Conservation (phyloP, 2,329 filamentous ascomycete genomes). For the Penicillium griseofulvum region DNA sequence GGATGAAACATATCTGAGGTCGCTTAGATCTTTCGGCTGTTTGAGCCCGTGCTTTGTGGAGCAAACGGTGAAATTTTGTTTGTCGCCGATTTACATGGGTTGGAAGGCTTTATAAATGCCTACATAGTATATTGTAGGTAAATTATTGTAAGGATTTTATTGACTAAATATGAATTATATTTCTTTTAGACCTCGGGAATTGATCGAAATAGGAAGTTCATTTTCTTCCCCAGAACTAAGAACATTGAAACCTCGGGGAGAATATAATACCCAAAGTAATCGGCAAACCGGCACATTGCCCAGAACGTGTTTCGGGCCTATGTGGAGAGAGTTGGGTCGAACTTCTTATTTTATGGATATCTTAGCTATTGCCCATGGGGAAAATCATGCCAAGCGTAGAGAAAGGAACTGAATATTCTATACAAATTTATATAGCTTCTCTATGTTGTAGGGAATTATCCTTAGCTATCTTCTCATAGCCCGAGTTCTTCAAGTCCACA, state of each 20-base stretch:
- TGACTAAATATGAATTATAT: not conserved
- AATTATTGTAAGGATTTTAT: too few species aligned
- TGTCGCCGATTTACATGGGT: too few species aligned
- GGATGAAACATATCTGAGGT: constrained; percentile 1
- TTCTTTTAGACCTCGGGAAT: too few species aligned
- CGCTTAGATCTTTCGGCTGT: constrained; percentile 19
- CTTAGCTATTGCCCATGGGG: not conserved
- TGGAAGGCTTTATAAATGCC: too few species aligned
- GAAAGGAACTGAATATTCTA: too few species aligned
- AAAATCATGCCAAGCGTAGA: not conserved
- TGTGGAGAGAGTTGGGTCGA: not conserved
- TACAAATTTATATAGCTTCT: not conserved
- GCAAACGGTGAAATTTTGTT: too few species aligned
- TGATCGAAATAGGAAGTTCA: too few species aligned
- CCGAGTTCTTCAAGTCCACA: not conserved
- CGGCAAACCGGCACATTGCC: constrained; percentile 36
- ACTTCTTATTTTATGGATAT: not conserved
- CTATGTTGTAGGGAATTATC: not conserved
- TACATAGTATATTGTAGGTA: too few species aligned
- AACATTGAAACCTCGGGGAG: too few species aligned
- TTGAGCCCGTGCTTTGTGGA: too few species aligned
- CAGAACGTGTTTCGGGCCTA: not conserved
- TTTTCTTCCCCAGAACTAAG: too few species aligned
- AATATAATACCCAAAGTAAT: constrained; percentile 4
- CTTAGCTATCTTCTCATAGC: too few species aligned